Base-by-base conservation (phyloP, 768 basidiomycete species). In the Termitomyces bulborhizus region DNA sequence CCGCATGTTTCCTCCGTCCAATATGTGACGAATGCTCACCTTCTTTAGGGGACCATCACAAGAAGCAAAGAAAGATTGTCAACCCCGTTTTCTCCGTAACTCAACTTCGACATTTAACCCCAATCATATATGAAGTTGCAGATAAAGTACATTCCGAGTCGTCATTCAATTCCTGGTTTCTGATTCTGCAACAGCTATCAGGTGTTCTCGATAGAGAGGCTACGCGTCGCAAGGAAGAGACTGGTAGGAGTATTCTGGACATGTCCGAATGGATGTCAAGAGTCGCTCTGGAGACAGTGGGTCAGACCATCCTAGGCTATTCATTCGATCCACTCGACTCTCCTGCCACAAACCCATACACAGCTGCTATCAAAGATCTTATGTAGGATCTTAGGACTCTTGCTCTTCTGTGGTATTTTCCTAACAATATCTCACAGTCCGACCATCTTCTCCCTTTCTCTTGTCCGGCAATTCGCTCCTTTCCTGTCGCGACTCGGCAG, bases 251-350 rank as follows among this genome's bases (percentile, higher is more conserved):
- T 45, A 62, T 73, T 26, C 60, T 80, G 13, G 73, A 78, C 54
- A 75, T 80, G 72, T 73, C 74, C 4, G 72, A 76, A 53, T 78
- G 76, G 74, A 69, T 75, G 65, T 74, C 69, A 21, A 70, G 77
- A 18, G 70, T 74, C 4, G 73, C 78, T 15, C 66, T 79, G 6
- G 77, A 78, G 57, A 66, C 70, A 0, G 70, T 76, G 12, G 78
- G 76, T 13, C 71, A 71, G 57, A 70, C 74, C 4, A 68, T 78
- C 24, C 65, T 79, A 1, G 75, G 73, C 0, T 75, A 78, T 57
- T 76, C 74, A 12, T 79, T 79, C 57, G 76, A 79, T 57, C 75
- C 76, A 2, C 66, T 78, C 9, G 73, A 77, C 43, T 71, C 73
- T 15, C 65, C 66, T 7, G 64, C 69, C 27, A 75, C 69, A 50